phyloP scores from a whole-genome alignment of 176 grass and related monocot genomes.

The Dendrocalamus sinicus region DNA sequence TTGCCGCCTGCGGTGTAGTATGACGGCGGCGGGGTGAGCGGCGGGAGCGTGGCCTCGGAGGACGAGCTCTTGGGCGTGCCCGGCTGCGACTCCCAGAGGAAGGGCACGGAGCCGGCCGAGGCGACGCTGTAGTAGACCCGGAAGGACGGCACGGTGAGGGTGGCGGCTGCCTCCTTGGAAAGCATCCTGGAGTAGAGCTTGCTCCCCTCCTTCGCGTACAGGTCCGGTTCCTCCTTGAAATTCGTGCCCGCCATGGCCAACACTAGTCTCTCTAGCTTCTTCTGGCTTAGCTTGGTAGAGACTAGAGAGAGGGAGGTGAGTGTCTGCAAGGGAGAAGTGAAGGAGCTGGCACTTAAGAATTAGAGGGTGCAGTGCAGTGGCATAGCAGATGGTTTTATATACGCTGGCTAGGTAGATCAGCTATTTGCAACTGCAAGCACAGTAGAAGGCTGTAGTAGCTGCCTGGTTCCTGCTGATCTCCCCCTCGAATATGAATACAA shows the following conservation, averaged over 20 bases:
- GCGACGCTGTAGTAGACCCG: constrained; percentile 62
- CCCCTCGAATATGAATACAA: neutral
- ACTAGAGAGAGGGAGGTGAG: neutral
- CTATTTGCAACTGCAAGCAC: neutral
- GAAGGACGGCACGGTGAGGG: constrained; percentile 55
- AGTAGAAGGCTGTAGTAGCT: neutral
- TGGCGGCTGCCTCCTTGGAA: constrained; percentile 54
- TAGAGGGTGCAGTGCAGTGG: constrained; percentile 25
- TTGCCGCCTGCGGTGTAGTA: constrained; percentile 35
- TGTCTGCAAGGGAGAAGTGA: constrained; percentile 1
- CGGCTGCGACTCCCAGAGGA: constrained; percentile 63
- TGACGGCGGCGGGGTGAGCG: constrained; percentile 64
- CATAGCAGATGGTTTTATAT: constrained; percentile 35
- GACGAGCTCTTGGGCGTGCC: constrained; percentile 59
- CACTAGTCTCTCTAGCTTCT: neutral
- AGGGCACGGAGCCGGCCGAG: constrained; percentile 56
- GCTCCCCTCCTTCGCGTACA: constrained; percentile 33
- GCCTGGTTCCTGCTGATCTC: constrained; percentile 37
- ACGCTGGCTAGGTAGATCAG: no score
- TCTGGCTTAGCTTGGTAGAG: neutral
- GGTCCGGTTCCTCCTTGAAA: constrained; percentile 1
- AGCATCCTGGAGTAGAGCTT: constrained; percentile 57
- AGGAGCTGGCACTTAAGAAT: constrained; percentile 40
- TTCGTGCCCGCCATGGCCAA: constrained; percentile 42
- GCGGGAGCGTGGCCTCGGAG: constrained; percentile 39